Evolutionary conservation across 108 stramenopile species (phyloP), one percentile per base, ranked within the genome.

Genomic region (Tribonema minus): DNA sequence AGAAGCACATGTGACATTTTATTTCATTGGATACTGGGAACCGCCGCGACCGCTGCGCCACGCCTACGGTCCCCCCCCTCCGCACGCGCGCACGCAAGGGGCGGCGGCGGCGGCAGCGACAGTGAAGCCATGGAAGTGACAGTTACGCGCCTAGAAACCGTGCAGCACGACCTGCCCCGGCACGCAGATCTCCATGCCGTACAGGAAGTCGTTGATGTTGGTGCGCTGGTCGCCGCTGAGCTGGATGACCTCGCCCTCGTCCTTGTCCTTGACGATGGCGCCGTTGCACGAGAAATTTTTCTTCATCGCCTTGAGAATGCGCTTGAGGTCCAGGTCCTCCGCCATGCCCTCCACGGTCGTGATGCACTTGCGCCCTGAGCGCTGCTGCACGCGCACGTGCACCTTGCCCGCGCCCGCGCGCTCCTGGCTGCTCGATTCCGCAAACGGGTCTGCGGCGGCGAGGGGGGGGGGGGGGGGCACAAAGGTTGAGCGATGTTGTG

Each of bases 251-350:
- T 98, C 96, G 28, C 94, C 95, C 23, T 84, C 84, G 33, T 95
- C 94, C 68, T 91, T 88, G 72, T 97, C 98, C 58, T 92, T 93
- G 68, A 92, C 93, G 20, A 98, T 93, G 76, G 94, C 94, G 30
- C 98, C 98, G 87, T 98, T 98, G 82, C 98, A 98, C 65, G 85
- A 86, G 87, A 96, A 97, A 84, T 93, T 96, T 88, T 98, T 98
- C 88, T 97, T 98, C 84, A 98, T 92, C 36, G 96, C 96, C 84
- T 96, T 96, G 87, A 94, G 94, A 86, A 98, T 98, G 65, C 94
- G 88, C 85, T 96, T 95, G 63, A 98, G 82, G 86, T 98, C 98
- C 38, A 98, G 91, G 83, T 98, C 98, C 76, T 96, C 95, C 28
- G 95, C 94, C 60, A 97, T 85, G 62, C 96, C 96, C 63, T 94